Evolutionary conservation across 768 basidiomycete species (phyloP).

Genomic region (Leccinellum luteum): DNA sequence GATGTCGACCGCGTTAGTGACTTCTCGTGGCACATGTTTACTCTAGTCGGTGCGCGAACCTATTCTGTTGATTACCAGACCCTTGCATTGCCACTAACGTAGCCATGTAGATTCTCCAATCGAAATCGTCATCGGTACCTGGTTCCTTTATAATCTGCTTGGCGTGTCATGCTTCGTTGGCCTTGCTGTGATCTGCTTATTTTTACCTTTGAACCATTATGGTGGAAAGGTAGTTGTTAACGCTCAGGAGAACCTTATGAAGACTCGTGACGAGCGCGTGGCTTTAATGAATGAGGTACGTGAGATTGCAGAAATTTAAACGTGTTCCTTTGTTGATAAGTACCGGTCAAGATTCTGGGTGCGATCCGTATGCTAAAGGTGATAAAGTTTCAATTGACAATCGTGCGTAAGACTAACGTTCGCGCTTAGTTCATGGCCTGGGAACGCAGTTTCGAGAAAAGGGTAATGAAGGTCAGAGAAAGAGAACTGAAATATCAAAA

Average conservation of each 20-base stretch:
- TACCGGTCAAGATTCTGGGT: constrained; percentile 57
- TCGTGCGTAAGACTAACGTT: background rate
- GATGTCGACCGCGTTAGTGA: constrained; percentile 90
- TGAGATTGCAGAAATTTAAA: background rate
- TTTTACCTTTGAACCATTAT: constrained; percentile 78
- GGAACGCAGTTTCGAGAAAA: constrained; percentile 87
- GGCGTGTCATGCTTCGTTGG: constrained; percentile 79
- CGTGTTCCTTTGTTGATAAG: background rate
- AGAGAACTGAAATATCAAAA: constrained; percentile 83
- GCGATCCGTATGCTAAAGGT: constrained; percentile 89
- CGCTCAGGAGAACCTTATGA: constrained; percentile 87
- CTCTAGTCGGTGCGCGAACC: constrained; percentile 59
- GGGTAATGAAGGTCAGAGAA: constrained; percentile 68
- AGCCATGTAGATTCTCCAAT: constrained; percentile 62
- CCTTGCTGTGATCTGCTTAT: constrained; percentile 68
- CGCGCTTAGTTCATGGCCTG: constrained; percentile 82
- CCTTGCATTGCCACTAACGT: background rate
- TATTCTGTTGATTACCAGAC: background rate
- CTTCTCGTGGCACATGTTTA: constrained; percentile 75
- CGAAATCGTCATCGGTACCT: constrained; percentile 69
- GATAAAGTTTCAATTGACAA: background rate
- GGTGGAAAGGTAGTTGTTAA: constrained; percentile 76
- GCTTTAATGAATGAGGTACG: constrained; percentile 83
- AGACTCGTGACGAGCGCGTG: constrained; percentile 86
- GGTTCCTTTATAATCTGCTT: constrained; percentile 75